Evolutionary conservation across 1,284 basidiomycete genomes (phyloP), one percentile per base, ranked within the genome.

Genomic region (Malassezia arunalokei): DNA sequence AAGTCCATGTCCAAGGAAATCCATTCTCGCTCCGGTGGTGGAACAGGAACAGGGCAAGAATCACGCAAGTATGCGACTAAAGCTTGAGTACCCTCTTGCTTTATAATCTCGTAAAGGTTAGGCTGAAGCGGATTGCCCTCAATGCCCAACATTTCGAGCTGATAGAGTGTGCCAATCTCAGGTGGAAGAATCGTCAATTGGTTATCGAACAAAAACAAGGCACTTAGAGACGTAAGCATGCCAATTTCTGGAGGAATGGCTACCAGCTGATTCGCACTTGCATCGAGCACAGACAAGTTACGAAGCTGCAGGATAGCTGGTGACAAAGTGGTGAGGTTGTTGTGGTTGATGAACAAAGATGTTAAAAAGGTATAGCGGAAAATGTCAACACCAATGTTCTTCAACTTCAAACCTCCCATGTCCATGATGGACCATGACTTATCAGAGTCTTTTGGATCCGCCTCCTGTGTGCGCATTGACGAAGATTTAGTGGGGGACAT

Each of bases 291-390:
- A 58, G 89, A 86, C 42, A 99, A 79, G 68, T 91, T 85, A 40
- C 83, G 82, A 52, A 99, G 81, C 64, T 82, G 82, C 49, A 85
- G 79, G 60, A 99, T 88, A 73, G 86, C 82, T 8, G 86, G 80
- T 3, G 92, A 89, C 43, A 99, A 77, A 61, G 80, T 75, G 14
- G 83, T 79, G 51, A 99, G 80, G 32, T 82, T 79, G 71, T 99
- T 99, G 78, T 98, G 92, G 68, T 96, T 96, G 75, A 99, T 86
- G 76, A 94, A 98, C 50, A 99, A 82, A 59, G 85, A 87, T 58
- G 86, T 87, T 59, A 99, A 82, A 78, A 95, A 96, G n/a, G 82
- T 79, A 77, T 96, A 98, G 32, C 94, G 78, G 56, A 84, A 85
- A 43, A 86, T 83, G 11, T 81, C 82, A 9, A 81, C 76, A 28